Evolutionary conservation across 106 monocot genomes (phyloP), one percentile per base, ranked within the genome.

Genomic region (Dendrobium catenatum): DNA sequence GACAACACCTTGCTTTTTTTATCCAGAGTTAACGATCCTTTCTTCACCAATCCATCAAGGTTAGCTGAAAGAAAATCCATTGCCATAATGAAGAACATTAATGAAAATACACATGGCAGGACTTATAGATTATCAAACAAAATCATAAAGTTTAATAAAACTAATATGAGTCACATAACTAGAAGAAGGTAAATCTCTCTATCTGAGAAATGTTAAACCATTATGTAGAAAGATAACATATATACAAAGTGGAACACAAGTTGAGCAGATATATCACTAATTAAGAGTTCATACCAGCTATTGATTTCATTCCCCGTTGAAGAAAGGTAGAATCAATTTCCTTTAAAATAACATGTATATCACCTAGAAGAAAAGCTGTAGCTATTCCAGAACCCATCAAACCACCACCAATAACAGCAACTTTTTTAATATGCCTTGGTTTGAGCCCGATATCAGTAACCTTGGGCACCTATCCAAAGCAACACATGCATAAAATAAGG

Each of bases 341-440:
- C 77, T 95, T 95, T 16, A 95, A 88, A 41, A 95, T 22, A 10
- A 95, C 93, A 84, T 77, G 82, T 13, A 89, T 80, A 86, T 87
- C 85, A 64, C 66, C 89, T 72, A 85, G 55, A 68, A 95, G 78
- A 77, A 92, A 81, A 29, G 93, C 87, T 48, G 95, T 95, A 44
- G 95, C 90, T 79, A 95, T 95, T 29, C 95, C 95, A 86, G 95
- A 93, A n/a, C 95, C 95, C 95, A 95, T 95, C 68, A 95, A 78
- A 78, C 95, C 95, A 66, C 95, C 95, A 77, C 95, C 95, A 82
- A 95, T 93, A 20, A 95, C 85, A 70, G 95, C 95, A 81, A 88
- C 91, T 79, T 89, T 95, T 44, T 59, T 93, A 44, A 95, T 89
- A 44, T 79, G 26, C 47, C 91, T 86, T 80, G 95, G 93, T 78